A percentile compares a stretch with the other conserved stretches of the same genome.
phyloP scores from a whole-genome alignment of 2,329 filamentous ascomycete species.

The Trichocomaceae sp. region DNA sequence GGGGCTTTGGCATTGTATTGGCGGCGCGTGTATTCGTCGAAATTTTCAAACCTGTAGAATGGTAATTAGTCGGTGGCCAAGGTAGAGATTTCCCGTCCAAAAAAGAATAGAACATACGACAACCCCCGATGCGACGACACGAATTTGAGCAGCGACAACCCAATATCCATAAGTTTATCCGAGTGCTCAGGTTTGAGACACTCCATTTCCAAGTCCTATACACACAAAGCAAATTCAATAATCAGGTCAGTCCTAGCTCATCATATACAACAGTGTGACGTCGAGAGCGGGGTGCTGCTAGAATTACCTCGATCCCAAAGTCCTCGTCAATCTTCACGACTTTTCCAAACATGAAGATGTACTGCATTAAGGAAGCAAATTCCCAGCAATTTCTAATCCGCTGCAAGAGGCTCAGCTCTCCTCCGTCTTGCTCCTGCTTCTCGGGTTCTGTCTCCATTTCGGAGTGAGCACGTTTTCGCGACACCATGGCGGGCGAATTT shows the following conservation, averaged over 20 bases:
- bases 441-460: slow-evolving; percentile 47
- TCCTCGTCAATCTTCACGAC: slow-evolving; percentile 83
- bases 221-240: background rate
- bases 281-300: too few relatives aligned
- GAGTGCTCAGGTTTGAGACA: slow-evolving; percentile 72
- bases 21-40: slow-evolving; percentile 86
- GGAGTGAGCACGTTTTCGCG: slow-evolving; percentile 51
- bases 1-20: slow-evolving; percentile 82
- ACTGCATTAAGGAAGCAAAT: slow-evolving; percentile 89
- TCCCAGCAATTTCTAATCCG: slow-evolving; percentile 88
- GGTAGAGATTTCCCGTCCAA: background rate
- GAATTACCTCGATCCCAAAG: slow-evolving; percentile 80
- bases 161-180: slow-evolving; percentile 69
- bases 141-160: slow-evolving; percentile 80
- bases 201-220: slow-evolving; percentile 78
- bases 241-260: background rate
- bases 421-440: slow-evolving; percentile 31
- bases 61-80: background rate
- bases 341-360: slow-evolving; percentile 83
- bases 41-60: slow-evolving; percentile 63
- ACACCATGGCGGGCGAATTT: slow-evolving; percentile 38
- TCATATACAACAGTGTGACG: too few relatives aligned
- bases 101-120: slow-evolving; percentile 55
- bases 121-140: slow-evolving; percentile 89
- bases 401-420: slow-evolving; percentile 48